A percentile compares a stretch with the other conserved stretches of the same genome.
These are phyloP conservation scores for Styphnolobium japonicum DNA, from an alignment of 306 rosid species.

Conservation along the genomic window DNA sequence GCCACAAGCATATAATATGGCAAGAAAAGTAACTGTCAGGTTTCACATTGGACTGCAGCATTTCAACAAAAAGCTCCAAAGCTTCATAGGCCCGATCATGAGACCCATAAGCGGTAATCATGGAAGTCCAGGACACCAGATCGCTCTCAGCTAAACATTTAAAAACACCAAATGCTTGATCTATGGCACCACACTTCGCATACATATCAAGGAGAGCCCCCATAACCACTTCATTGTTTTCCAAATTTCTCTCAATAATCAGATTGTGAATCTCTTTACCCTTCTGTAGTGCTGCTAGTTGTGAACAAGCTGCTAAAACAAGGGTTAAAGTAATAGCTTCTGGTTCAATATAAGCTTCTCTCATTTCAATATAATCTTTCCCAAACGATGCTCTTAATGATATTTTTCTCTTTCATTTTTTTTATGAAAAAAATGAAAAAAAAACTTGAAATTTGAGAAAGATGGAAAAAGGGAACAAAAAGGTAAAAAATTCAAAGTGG, in stretches of 20 bases:
- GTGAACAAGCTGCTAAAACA: constrained; percentile 75
- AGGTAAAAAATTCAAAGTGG: no score
- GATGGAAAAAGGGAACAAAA: no score
- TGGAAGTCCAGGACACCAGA: constrained; percentile 77
- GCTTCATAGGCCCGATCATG: constrained; percentile 73
- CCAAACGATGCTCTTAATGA: no score
- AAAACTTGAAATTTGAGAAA: no score
- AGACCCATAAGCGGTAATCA: constrained; percentile 79
- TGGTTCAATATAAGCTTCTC: constrained; percentile 45
- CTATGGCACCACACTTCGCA: constrained; percentile 80
- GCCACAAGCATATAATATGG: constrained; percentile 75
- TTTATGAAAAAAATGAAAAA: no score
- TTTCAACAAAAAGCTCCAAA: constrained; percentile 57
- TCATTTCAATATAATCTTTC: constrained; percentile 55
- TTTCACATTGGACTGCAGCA: constrained; percentile 50
- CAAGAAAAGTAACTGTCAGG: constrained; percentile 74
- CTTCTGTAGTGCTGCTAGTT: constrained; percentile 69
- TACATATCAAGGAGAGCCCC: constrained; percentile 90
- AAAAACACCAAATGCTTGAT: constrained; percentile 64
- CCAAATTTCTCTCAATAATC: constrained; percentile 46
- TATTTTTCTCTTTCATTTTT: no score
- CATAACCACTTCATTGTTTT: constrained; percentile 57
- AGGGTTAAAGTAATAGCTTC: constrained; percentile 67
- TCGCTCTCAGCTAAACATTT: constrained; percentile 64
- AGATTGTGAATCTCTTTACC: constrained; percentile 70